These are phyloP conservation scores for Cutaneotrichosporon arboriforme DNA, from an alignment of 1,284 basidiomycete species.

Conservation along the genomic window DNA sequence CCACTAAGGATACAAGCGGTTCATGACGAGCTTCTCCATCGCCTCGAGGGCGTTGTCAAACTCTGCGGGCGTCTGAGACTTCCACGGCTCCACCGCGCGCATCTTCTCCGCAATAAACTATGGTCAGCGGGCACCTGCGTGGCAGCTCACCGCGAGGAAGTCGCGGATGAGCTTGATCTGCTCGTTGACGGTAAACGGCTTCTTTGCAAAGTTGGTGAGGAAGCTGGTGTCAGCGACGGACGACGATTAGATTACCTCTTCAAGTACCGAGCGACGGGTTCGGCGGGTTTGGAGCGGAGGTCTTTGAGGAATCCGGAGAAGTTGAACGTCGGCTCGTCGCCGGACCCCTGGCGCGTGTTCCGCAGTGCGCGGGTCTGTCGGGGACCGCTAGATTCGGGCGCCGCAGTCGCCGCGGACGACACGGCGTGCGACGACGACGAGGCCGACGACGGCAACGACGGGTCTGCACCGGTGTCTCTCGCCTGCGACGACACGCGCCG, in stretches of 20 bases:
- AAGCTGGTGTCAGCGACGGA: constrained; percentile 55
- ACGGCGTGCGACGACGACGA: no score
- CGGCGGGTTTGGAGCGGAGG: constrained; percentile 74
- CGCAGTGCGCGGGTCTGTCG: no score
- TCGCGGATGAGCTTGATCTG: constrained; percentile 91
- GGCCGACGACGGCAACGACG: no score
- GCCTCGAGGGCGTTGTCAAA: constrained; percentile 97
- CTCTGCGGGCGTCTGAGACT: constrained; percentile 66
- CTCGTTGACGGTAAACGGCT: constrained; percentile 79
- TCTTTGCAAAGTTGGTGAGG: constrained; percentile 81
- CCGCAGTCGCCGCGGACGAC: no score
- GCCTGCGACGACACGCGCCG: no score
- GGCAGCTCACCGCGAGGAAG: constrained; percentile 66
- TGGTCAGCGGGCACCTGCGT: background rate
- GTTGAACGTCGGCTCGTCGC: constrained; percentile 40
- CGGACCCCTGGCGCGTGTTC: no score
- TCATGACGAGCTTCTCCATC: constrained; percentile 99
- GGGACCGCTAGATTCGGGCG: no score
- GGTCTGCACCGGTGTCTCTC: no score
- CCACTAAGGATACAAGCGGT: constrained; percentile 86
- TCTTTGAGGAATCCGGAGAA: constrained; percentile 70
- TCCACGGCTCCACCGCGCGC: constrained; percentile 76
- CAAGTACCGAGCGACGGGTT: constrained; percentile 83
- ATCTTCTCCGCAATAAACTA: constrained; percentile 85
- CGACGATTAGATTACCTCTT: constrained; percentile 64